These are phyloP conservation scores for Panus rudis DNA, from an alignment of 768 basidiomycete genomes.

Conservation along the genomic window DNA sequence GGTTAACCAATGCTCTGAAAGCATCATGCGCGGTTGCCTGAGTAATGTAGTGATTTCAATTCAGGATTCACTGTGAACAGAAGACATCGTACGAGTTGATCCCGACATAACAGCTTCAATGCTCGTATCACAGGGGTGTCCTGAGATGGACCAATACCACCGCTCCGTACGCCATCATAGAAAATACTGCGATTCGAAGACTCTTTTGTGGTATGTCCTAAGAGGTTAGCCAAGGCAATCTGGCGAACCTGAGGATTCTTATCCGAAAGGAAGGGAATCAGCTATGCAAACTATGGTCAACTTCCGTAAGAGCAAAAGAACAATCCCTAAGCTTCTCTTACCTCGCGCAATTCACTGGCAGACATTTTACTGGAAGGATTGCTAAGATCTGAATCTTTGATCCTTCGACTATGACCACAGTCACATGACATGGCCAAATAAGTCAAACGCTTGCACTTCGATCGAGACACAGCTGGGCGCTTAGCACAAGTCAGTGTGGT, in stretches of 20 bases:
- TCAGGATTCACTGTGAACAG: background rate
- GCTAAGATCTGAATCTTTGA: too few species aligned
- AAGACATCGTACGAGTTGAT: slow-evolving; percentile 59
- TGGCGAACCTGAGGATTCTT: slow-evolving; percentile 83
- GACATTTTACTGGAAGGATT: slow-evolving; percentile 5
- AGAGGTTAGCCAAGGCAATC: slow-evolving; percentile 76
- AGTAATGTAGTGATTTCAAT: background rate
- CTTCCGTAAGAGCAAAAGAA: too few species aligned
- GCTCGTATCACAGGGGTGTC: slow-evolving; percentile 71
- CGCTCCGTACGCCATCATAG: slow-evolving; percentile 50
- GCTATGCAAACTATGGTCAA: slow-evolving; percentile 37
- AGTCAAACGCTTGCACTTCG: too few species aligned
- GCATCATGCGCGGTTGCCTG: slow-evolving; percentile 93
- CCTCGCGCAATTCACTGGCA: slow-evolving; percentile 31
- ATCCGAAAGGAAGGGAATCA: slow-evolving; percentile 80
- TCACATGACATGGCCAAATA: too few species aligned
- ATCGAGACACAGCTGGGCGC: too few species aligned
- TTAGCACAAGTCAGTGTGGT: too few species aligned
- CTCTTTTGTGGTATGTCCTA: slow-evolving; percentile 70
- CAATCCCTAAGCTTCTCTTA: slow-evolving; percentile 15
- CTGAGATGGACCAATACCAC: slow-evolving; percentile 49
- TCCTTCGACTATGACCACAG: too few species aligned
- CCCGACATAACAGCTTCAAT: slow-evolving; percentile 80
- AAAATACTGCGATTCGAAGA: slow-evolving; percentile 72
- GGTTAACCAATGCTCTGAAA: slow-evolving; percentile 87